Evolutionary conservation across 163 green algal species (phyloP), one percentile per base, ranked within the genome.

Genomic region (Botryococcus braunii): DNA sequence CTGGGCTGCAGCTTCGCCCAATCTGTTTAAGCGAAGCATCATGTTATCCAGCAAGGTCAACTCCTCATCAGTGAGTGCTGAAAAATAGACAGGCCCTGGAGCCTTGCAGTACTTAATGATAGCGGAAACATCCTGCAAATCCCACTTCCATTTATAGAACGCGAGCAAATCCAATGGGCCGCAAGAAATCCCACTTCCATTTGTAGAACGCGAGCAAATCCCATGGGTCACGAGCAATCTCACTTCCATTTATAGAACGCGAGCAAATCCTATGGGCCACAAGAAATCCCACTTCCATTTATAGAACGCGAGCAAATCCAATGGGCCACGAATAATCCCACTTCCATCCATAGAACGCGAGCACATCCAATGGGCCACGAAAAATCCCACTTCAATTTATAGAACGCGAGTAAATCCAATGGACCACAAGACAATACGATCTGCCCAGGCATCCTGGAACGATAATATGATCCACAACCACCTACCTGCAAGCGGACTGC

Each of bases 1-100:
- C 64, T 71, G 36, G 0, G 69, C 72, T 0, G 85, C 86, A 23
- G 69, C 69, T 43, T 81, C 65, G 0, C 81, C 87, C 31, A 92
- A 71, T 3, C 58, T 70, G 32, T 80, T 67, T 67, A 95, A 76
- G n/a, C 89, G 77, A 11, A 39, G 49, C 69, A 92, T 74, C 83
- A 95, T 88, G 41, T 80, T 80, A 23, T 82, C 61, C 31, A 90
- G 80, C 40, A 94, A 81, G 60, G 71, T 13, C 49, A 91, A 71
- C 77, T 95, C 88, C 50, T 84, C 69, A 4, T 81, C 64, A 21
- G 50, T 85, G 36, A 87, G 74, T 11, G 66, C 77, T 2, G 76
- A 79, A 34, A 74, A 63, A n/a, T 48, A 77, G 50, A 89, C 74
- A 7, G 80, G 81, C 0, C 83, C 82, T 5, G 57, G 55, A 40